Conservation (phyloP, 495 filamentous ascomycete species). For the Aspergillus cristatus region DNA sequence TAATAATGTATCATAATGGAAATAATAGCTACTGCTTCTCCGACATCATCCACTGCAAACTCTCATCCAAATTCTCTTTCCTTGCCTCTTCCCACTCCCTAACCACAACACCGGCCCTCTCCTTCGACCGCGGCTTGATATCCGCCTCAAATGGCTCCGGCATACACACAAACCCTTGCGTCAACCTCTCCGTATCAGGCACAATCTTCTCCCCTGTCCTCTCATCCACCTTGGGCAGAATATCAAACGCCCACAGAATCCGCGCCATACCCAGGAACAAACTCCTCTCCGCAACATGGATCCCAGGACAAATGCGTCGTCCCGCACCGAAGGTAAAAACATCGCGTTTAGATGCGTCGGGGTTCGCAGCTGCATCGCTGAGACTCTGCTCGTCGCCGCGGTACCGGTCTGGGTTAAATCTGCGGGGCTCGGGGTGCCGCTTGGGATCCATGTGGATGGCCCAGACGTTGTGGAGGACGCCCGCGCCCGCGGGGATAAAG, state of each 20-base stretch:
- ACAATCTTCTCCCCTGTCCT: slow-evolving; percentile 7
- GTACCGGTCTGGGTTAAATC: slow-evolving; percentile 49
- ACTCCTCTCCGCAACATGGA: slow-evolving; percentile 26
- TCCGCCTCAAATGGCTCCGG: slow-evolving; percentile 22
- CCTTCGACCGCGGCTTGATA: slow-evolving; percentile 22
- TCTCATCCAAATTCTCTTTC: slow-evolving; percentile 7
- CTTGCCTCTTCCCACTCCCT: slow-evolving; percentile 20
- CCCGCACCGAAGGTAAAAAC: slow-evolving; percentile 22
- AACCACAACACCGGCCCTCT: slow-evolving; percentile 20
- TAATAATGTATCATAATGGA: too few species aligned
- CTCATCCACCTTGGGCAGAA: slow-evolving; percentile 7
- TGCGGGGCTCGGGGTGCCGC: slow-evolving; percentile 39
- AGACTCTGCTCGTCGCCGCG: slow-evolving; percentile 12
- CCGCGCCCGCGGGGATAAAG: slow-evolving; percentile 37
- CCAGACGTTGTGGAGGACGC: slow-evolving; percentile 38
- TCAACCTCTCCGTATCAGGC: slow-evolving; percentile 15
- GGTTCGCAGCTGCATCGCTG: slow-evolving; percentile 30
- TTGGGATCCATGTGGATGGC: slow-evolving; percentile 35
- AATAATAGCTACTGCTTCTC: too few species aligned
- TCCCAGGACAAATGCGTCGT: slow-evolving; percentile 21
- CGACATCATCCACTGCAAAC: too few species aligned
- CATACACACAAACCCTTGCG: slow-evolving; percentile 33
- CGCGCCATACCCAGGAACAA: slow-evolving; percentile 42
- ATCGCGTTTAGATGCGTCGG: slow-evolving; percentile 25
- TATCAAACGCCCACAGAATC: slow-evolving; percentile 47